Base-by-base conservation (phyloP, 352 stramenopile species). In the Pythium phragmitis region DNA sequence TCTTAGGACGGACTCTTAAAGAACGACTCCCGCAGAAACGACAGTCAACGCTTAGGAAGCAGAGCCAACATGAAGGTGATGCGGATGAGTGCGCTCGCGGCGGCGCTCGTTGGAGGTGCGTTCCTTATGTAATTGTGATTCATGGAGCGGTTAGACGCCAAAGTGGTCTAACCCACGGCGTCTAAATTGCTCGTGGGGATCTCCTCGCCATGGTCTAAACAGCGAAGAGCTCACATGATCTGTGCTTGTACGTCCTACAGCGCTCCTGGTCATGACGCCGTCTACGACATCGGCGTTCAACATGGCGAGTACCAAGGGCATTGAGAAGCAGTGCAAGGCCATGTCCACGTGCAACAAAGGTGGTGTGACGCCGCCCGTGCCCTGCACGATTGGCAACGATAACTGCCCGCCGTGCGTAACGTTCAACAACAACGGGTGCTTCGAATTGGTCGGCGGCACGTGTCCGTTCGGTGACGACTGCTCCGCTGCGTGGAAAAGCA, bases 381-480 rank as follows among this genome's bases (percentile, higher is more conserved):
- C 72, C 23, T 85, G 73, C 62, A 62, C 47, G 9, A 65, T 79
- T 42, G 11, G 33, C n/a, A 57, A 60, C 16, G 28, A 52, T 8
- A 57, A 48, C 12, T 85, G 77, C 26, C 77, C 77, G 14, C 41
- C 68, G 4, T 85, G 77, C 50, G 42, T 81, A 23, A 63, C 52
- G 5, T 75, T 82, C 19, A 42, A 68, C 1, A 64, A 73, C 65
- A 63, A 45, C 23, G 56, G 43, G 11, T 85, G 74, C 65, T 85
- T 64, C 41, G 52, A 72, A 23, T 1, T 42, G 2, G 52, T 57
- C 21, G 19, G 33, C 28, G 58, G 50, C 48, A 57, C 23, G 6
- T 85, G 76, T 16, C 1, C 37, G 4, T 85, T 81, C 16, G 65
- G 74, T 11, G 54, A 51, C 16, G 68, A 81, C 60, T 85, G 72